Base-by-base conservation (phyloP, 2,329 filamentous ascomycete species). In the Ophiocordyceps camponoti-floridani region DNA sequence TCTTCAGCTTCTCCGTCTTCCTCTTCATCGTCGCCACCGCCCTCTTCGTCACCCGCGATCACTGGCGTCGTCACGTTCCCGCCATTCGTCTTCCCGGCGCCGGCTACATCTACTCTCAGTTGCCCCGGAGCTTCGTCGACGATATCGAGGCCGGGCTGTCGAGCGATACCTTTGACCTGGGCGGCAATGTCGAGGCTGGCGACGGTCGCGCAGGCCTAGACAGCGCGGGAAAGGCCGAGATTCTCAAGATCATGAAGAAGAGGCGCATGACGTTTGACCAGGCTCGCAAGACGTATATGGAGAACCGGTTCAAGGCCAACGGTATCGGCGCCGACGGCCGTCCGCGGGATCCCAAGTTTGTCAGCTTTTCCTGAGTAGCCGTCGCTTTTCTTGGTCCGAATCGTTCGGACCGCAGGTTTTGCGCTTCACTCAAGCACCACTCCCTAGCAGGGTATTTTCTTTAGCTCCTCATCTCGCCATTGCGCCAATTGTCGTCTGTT, bases 261-360 rank as follows among this genome's bases (percentile, higher is more conserved):
- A 73, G 79, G 50, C 73, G 79, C 47, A 75, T 96, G 50, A 75
- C 72, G 48, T 98, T 98, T 59, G 89, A 98, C 63, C 86, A 95
- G 65, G 91, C 89, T 37, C 74, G 91, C 53, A 74, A 84, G 54
- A 72, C 86, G 41, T 93, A 84, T 59, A 91, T 87, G 64, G 83
- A 95, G 66, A 77, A 83, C 54, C 71, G 79, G 47, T 94, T 98
- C 65, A 78, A 77, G 58, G 86, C 79, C 58, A 85, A 94, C 55
- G 84, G 84, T 44, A 95, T 98, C 58, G 86, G 80, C 1, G 73
- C 83, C 5, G 91, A 98, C 62, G 91, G 91, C 4, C 67, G 80
- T 53, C 91, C 91, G 49, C 74, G 79, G 58, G 89, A 96, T 67
- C 87, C 88, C 49, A 95, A 95, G 68, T 94, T 94, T 58, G 87